These are phyloP conservation scores for Monosporascus sp. DNA, from an alignment of 2,329 filamentous ascomycete species.

Conservation along the genomic window DNA sequence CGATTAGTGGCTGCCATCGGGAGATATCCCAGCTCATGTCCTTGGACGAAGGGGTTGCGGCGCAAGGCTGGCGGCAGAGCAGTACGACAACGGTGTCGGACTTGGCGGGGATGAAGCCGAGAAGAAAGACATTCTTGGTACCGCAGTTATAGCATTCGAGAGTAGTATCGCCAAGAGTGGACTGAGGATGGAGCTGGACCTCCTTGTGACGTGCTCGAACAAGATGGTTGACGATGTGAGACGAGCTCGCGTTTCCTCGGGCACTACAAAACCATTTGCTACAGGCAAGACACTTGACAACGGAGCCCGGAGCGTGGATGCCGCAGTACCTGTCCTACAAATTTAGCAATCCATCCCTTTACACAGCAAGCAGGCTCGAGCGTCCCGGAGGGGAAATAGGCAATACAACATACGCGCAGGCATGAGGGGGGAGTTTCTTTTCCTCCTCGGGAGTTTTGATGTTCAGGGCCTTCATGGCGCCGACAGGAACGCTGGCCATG, in stretches of 20 bases:
- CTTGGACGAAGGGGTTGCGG: constrained; percentile 89
- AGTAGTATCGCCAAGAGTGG: constrained; percentile 88
- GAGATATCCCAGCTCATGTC: constrained; percentile 99
- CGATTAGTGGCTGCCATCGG: constrained; percentile 94
- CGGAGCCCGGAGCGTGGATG: constrained; percentile 90
- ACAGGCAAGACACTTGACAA: constrained; percentile 93
- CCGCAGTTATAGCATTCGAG: constrained; percentile 99
- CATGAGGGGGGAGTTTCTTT: constrained; percentile 86
- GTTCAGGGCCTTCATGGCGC: constrained; percentile 63
- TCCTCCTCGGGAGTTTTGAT: constrained; percentile 64
- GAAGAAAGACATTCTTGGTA: constrained; percentile 96
- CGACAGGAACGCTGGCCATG: constrained; percentile 74
- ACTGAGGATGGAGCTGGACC: constrained; percentile 91
- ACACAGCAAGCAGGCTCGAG: neutral
- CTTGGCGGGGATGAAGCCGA: constrained; percentile 97
- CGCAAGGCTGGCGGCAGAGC: constrained; percentile 92
- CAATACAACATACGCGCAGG: constrained; percentile 73
- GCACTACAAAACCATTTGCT: constrained; percentile 99
- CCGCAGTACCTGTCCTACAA: constrained; percentile 71
- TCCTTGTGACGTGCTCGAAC: constrained; percentile 98
- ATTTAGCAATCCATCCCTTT: constrained; percentile 18
- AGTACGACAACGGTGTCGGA: constrained; percentile 97
- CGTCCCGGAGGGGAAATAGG: constrained; percentile 1
- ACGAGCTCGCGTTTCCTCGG: constrained; percentile 91
- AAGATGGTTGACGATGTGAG: constrained; percentile 96